Evolutionary conservation across 169 alveolate genomes (phyloP).

Genomic region (Babesia sp.): DNA sequence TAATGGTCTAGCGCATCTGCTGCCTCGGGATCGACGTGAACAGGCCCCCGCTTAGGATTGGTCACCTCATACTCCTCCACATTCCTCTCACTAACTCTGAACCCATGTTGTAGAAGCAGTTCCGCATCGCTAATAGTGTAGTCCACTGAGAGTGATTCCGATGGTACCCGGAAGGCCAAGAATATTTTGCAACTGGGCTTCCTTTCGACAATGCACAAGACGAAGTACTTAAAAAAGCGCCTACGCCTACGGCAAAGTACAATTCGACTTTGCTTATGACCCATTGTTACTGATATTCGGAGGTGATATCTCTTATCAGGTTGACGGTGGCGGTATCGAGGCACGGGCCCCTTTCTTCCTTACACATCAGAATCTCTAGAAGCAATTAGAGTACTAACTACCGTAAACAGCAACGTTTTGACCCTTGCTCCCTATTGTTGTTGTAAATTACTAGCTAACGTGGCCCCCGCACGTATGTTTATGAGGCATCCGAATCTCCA

Average conservation of each 20-base stretch:
- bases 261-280: neutral
- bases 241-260: neutral
- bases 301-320: too few species aligned
- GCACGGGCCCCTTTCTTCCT: too few species aligned
- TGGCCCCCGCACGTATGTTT: neutral
- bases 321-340: too few species aligned
- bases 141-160: neutral
- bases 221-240: constrained; percentile 6
- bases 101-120: constrained; percentile 1
- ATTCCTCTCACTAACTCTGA: neutral
- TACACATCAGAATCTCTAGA: too few species aligned
- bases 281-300: too few species aligned
- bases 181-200: constrained; percentile 24
- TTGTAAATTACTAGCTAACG: neutral
- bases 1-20: constrained; percentile 15
- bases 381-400: too few species aligned
- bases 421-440: too few species aligned
- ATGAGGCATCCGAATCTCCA: neutral
- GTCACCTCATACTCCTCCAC: neutral
- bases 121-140: constrained; percentile 27
- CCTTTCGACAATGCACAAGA: constrained; percentile 17
- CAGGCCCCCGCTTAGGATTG: neutral
- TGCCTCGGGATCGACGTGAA: neutral
- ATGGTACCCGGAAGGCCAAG: constrained; percentile 38
- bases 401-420: too few species aligned